A percentile compares a stretch with the other conserved stretches of the same genome.
phyloP scores from a whole-genome alignment of 768 basidiomycete species.

The Suillus placidus region DNA sequence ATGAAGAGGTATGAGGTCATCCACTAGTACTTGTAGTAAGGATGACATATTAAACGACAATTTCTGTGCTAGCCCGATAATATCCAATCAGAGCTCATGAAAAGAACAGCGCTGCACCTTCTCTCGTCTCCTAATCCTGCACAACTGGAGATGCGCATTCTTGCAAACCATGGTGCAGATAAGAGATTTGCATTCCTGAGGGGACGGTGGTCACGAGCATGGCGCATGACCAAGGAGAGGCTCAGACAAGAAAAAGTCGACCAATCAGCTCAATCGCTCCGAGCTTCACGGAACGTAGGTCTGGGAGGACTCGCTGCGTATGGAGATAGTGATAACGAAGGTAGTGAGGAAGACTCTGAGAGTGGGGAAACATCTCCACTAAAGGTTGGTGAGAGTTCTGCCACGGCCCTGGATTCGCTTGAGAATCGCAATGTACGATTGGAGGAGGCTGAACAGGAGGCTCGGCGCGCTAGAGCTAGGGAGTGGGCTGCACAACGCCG shows the following conservation, averaged over 20 bases:
- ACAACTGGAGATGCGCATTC: constrained; percentile 84
- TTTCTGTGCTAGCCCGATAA: constrained; percentile 55
- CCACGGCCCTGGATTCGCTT: background rate
- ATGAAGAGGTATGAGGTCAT: constrained; percentile 59
- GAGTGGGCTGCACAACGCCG: constrained; percentile 61
- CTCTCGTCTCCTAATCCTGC: constrained; percentile 73
- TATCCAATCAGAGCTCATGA: constrained; percentile 65
- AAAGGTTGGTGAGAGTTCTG: background rate
- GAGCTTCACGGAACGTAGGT: constrained; percentile 19
- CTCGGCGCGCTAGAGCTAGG: constrained; percentile 56
- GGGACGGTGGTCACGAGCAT: constrained; percentile 71
- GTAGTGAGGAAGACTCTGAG: constrained; percentile 26
- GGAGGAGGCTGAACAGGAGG: constrained; percentile 43
- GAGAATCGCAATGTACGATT: background rate
- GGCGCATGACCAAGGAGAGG: constrained; percentile 58
- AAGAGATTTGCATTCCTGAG: constrained; percentile 79
- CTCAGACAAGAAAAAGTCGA: constrained; percentile 34
- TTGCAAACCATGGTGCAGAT: constrained; percentile 83
- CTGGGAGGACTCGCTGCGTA: constrained; percentile 64
- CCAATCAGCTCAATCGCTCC: constrained; percentile 26
- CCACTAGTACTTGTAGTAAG: background rate
- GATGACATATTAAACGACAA: background rate
- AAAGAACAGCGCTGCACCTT: constrained; percentile 71
- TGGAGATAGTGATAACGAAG: constrained; percentile 57
- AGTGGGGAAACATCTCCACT: background rate